These are phyloP conservation scores for Torrubiellomyces zombiae DNA, from an alignment of 2,329 filamentous ascomycete genomes.

Conservation along the genomic window DNA sequence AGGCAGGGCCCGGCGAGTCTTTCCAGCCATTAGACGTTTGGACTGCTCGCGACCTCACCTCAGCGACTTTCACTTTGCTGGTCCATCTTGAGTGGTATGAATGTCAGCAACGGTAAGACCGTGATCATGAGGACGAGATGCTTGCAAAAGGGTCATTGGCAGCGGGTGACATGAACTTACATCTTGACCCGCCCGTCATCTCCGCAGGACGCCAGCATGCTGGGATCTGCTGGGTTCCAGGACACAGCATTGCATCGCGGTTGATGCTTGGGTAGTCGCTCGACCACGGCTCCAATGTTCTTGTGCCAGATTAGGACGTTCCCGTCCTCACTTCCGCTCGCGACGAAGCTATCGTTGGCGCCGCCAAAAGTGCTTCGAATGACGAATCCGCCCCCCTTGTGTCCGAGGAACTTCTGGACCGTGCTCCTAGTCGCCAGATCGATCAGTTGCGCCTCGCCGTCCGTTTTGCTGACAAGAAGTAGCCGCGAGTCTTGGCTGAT, in stretches of 20 bases:
- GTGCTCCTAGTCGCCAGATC: constrained; percentile 56
- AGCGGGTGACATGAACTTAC: constrained; percentile 33
- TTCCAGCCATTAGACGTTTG: constrained; percentile 7
- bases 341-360: constrained; percentile 77
- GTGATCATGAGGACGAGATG: constrained; percentile 1
- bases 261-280: constrained; percentile 58
- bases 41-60: constrained; percentile 7
- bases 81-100: constrained; percentile 8
- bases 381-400: constrained; percentile 57
- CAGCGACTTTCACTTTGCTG: constrained; percentile 8
- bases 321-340: constrained; percentile 74
- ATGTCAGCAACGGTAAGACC: background rate
- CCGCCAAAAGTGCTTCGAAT: constrained; percentile 78
- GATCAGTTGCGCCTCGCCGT: constrained; percentile 62
- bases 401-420: constrained; percentile 61
- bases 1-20: constrained; percentile 4
- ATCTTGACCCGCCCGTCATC: constrained; percentile 78
- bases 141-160: background rate
- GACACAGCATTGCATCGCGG: constrained; percentile 71
- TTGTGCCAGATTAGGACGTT: constrained; percentile 84
- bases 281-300: constrained; percentile 58
- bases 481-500: constrained; percentile 69
- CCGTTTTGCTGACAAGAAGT: constrained; percentile 66
- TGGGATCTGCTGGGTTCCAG: constrained; percentile 74
- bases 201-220: constrained; percentile 78